Conservation (phyloP, 495 filamentous ascomycete genomes). For the Aspergillus kassunensis region DNA sequence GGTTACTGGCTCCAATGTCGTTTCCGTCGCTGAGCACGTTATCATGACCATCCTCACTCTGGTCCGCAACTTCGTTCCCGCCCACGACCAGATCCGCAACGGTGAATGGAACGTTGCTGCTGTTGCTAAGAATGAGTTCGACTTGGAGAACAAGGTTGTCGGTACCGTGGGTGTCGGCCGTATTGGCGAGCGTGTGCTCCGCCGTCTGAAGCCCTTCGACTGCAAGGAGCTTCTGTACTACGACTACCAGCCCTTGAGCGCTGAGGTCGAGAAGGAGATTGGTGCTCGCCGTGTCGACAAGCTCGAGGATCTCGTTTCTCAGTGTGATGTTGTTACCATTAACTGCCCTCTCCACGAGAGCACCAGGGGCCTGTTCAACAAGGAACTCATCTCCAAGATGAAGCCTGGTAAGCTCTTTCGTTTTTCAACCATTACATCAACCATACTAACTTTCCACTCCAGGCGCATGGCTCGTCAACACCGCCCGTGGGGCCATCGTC, state of each 20-base stretch:
- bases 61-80: conserved; percentile 97
- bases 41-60: conserved; percentile 97
- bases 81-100: conserved; percentile 83
- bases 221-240: conserved; percentile 99
- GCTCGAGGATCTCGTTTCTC: conserved; percentile 90
- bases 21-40: conserved; percentile 90
- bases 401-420: conserved; percentile 66
- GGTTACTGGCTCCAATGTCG: conserved; percentile 91
- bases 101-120: conserved; percentile 96
- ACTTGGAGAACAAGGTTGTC: conserved; percentile 95
- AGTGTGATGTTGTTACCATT: conserved; percentile 98
- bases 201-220: conserved; percentile 92
- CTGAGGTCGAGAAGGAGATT: conserved; percentile 93
- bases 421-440: not conserved
- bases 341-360: conserved; percentile 99
- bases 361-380: conserved; percentile 95
- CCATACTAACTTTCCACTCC: conserved; percentile 9
- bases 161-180: conserved; percentile 96
- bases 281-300: conserved; percentile 82
- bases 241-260: conserved; percentile 90
- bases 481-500: conserved; percentile 95
- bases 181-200: conserved; percentile 96
- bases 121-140: conserved; percentile 95
- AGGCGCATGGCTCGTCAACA: conserved; percentile 97
- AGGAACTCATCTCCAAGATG: conserved; percentile 99